A percentile compares a stretch with the other conserved stretches of the same genome.
These are phyloP conservation scores for Fusarium sacchari DNA, from an alignment of 2,329 filamentous ascomycete genomes.

Conservation along the genomic window DNA sequence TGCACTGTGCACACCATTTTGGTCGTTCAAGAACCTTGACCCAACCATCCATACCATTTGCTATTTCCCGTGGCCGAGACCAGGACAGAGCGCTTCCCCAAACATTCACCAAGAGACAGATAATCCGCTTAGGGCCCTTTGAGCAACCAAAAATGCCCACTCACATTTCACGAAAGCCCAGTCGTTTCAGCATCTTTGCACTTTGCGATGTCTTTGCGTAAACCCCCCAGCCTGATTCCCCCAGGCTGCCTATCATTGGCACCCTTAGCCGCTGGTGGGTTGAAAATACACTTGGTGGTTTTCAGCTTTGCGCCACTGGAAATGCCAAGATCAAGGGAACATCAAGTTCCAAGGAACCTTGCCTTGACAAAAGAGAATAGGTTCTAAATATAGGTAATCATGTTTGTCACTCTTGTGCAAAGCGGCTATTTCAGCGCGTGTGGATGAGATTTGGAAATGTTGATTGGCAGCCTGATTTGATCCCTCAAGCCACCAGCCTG, in stretches of 20 bases:
- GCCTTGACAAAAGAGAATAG: not conserved
- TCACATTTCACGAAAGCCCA: not conserved
- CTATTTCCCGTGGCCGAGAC: not conserved
- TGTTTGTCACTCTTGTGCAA: not conserved
- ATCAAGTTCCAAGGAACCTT: not conserved
- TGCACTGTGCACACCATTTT: not conserved
- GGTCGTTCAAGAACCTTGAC: not conserved
- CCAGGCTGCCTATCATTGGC: not conserved
- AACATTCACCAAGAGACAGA: not conserved
- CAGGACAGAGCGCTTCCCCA: not conserved
- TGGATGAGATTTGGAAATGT: not conserved
- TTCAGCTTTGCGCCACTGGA: not conserved
- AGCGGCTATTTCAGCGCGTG: not conserved
- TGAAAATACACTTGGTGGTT: not conserved
- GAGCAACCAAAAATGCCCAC: not conserved
- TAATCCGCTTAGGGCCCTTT: not conserved
- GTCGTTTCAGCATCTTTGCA: not conserved
- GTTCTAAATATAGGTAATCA: too few relatives aligned
- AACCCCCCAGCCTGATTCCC: not conserved
- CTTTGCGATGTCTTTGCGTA: not conserved
- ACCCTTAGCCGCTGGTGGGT: not conserved
- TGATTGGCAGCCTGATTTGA: not conserved
- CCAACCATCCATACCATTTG: not conserved
- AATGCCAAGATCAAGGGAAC: not conserved
- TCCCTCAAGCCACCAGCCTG: not conserved